Evolutionary conservation across 257 asterid species (phyloP), one percentile per base, ranked within the genome.

Genomic region (Lycium ferocissimum): DNA sequence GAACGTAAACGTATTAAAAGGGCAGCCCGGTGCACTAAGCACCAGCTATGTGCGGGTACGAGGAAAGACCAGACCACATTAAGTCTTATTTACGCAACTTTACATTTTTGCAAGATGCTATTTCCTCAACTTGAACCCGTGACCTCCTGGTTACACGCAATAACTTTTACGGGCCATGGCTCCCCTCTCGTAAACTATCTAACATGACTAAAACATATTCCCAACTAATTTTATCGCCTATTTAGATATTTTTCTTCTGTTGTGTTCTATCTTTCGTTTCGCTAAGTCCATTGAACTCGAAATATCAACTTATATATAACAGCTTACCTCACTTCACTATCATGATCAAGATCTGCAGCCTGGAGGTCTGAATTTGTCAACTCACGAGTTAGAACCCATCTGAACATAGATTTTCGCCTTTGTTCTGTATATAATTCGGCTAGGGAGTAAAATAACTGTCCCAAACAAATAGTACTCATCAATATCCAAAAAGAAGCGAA

Each of bases 301-400:
- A 2, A 15, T 15, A 67, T 37, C 1, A 14, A 67, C 22, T 37
- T 67, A 35, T 0, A 15, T 22, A 67, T n/a, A 37, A 83, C 53
- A 69, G 3, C 6, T 79, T 91, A 87, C 98, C 97, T 93, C 7
- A 95, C 99, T 72, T 51, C 89, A 56, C 86, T 86, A 81, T 95
- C 97, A 65, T 90, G 79, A 85, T 95, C 98, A 83, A 95, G 91
- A 86, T 95, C 98, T 0, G 99, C 99, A 12, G 95, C 98, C 88
- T 93, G 95, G 13, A 95, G 91, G 87, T 95, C 99, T 0, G 93
- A 59, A 53, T 70, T 38, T 20, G 98, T 94, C 26, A 94, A 54
- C 90, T 93, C 90, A 89, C 93, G 91, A 3, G 92, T 85, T 17
- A 94, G 93, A 87, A 88, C 94, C 96, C 97, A 91, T 7, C 83